Conservation (phyloP, 176 grass and related monocot species). For the Oryza meridionalis region DNA sequence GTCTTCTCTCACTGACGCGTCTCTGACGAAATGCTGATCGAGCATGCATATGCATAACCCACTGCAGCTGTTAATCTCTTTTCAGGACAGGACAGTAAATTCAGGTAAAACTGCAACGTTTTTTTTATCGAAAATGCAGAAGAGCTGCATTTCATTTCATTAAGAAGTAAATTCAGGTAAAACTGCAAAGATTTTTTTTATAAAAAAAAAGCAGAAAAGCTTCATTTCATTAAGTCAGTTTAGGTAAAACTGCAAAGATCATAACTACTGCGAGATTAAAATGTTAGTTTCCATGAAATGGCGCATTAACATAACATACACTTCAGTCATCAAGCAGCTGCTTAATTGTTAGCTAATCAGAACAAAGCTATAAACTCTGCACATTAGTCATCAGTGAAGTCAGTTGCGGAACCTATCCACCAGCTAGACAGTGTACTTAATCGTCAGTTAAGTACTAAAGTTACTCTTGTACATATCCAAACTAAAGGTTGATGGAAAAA, state of each 20-base stretch:
- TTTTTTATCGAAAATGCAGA: too few species aligned
- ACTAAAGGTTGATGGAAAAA: background rate
- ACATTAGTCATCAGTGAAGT: background rate
- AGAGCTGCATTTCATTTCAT: too few species aligned
- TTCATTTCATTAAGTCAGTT: too few species aligned
- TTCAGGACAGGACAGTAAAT: background rate
- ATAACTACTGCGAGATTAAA: background rate
- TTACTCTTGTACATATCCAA: background rate
- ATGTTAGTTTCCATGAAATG: background rate
- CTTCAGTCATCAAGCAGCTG: background rate
- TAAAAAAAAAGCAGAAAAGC: too few species aligned
- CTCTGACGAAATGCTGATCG: constrained; percentile 22
- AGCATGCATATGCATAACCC: background rate
- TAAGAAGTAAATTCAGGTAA: too few species aligned
- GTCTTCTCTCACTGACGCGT: background rate
- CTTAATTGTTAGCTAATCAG: background rate
- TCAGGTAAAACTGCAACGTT: background rate
- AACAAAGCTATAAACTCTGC: background rate
- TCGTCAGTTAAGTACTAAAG: background rate
- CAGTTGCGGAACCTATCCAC: background rate
- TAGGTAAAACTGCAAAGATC: background rate
- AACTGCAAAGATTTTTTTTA: background rate
- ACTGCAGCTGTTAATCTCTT: background rate
- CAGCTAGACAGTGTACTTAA: background rate
- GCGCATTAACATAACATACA: background rate